Evolutionary conservation across 306 rosid genomes (phyloP).

Genomic region (Acacia acuminata): DNA sequence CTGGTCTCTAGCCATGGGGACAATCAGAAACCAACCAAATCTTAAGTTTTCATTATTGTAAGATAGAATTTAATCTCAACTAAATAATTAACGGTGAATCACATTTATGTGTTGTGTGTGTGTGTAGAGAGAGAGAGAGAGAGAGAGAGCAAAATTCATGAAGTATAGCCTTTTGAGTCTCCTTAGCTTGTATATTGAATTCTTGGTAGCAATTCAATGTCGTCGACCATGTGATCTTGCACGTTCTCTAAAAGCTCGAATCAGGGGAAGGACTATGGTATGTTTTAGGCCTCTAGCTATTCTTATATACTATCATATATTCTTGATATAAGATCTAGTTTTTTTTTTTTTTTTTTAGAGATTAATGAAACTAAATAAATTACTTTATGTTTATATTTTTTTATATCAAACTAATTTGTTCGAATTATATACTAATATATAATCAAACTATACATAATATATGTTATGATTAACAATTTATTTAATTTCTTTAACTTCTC

Average conservation of each 20-base stretch:
- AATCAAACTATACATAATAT: too few relatives aligned
- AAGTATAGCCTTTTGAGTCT: background rate
- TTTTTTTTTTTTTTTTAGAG: too few relatives aligned
- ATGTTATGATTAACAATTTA: too few relatives aligned
- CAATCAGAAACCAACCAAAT: conserved; percentile 1
- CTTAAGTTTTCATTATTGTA: background rate
- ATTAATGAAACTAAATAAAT: too few relatives aligned
- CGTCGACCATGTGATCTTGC: background rate
- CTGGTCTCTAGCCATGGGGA: conserved; percentile 9
- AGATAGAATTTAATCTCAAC: background rate
- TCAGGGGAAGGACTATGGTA: background rate
- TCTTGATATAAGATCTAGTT: too few relatives aligned
- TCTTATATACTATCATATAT: too few relatives aligned
- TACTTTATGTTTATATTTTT: too few relatives aligned
- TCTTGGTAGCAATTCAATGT: background rate
- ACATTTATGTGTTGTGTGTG: too few relatives aligned
- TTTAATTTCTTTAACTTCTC: too few relatives aligned
- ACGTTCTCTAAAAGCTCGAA: background rate
- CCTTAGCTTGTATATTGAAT: background rate
- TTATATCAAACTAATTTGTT: too few relatives aligned
- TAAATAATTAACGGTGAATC: background rate
- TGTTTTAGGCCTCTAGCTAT: background rate
- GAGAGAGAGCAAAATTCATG: background rate
- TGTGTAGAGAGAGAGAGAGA: background rate
- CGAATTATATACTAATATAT: too few relatives aligned